These are phyloP conservation scores for Cercospora zeae-maydis DNA, from an alignment of 2,329 filamentous ascomycete genomes.

Conservation along the genomic window DNA sequence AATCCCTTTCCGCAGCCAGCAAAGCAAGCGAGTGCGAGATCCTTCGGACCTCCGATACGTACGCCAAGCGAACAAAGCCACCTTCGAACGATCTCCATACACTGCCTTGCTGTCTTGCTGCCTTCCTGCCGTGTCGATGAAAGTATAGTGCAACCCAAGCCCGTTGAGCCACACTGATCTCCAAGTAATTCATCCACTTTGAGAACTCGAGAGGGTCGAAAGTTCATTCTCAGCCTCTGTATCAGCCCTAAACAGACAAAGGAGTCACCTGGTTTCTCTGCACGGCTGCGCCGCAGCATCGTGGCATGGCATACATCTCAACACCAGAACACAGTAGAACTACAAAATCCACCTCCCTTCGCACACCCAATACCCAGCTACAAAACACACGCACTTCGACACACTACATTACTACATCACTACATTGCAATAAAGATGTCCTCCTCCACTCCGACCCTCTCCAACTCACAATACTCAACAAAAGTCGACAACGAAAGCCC, in stretches of 20 bases:
- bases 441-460: not conserved
- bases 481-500: not conserved
- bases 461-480: not conserved
- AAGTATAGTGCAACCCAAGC: too few species aligned
- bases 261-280: not conserved
- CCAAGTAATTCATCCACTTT: not conserved
- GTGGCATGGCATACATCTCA: too few species aligned
- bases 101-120: too few species aligned
- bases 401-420: too few species aligned
- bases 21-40: not conserved
- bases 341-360: too few species aligned
- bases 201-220: not conserved
- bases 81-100: not conserved
- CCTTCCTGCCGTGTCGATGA: too few species aligned
- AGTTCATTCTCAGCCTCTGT: not conserved
- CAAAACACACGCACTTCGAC: not conserved
- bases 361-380: not conserved
- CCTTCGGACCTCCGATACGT: slow-evolving; percentile 1
- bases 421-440: not conserved
- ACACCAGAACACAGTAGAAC: too few species aligned
- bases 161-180: not conserved
- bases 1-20: too few species aligned
- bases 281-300: not conserved
- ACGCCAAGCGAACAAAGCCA: slow-evolving; percentile 2
- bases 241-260: too few species aligned